These are phyloP conservation scores for Backusella sp. DNA, from an alignment of 192 early-diverging fungal species.

Conservation along the genomic window DNA sequence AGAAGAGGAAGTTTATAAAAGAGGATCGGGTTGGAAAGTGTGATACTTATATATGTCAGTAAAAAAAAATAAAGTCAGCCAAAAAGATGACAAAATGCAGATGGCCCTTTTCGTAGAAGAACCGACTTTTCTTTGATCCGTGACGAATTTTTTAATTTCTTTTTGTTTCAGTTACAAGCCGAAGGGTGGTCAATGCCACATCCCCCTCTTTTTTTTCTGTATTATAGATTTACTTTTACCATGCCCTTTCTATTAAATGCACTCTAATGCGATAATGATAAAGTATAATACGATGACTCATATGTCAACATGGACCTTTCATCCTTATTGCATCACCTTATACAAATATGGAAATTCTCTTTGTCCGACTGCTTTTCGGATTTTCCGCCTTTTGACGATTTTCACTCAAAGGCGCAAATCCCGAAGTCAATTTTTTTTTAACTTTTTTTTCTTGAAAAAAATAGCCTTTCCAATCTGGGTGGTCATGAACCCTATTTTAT, in stretches of 20 bases:
- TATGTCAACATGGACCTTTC: not conserved
- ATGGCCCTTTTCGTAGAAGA: not conserved
- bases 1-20: not conserved
- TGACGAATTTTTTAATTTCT: not conserved
- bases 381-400: not conserved
- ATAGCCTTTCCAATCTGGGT: not conserved
- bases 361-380: not conserved
- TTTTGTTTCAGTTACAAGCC: not conserved
- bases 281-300: not conserved
- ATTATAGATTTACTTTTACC: no score
- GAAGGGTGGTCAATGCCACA: not conserved
- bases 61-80: not conserved
- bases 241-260: not conserved
- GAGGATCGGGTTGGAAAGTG: not conserved
- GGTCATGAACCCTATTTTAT: no score
- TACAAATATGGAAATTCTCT: not conserved
- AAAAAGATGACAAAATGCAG: not conserved
- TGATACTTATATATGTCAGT: not conserved
- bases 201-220: no score
- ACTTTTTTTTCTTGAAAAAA: not conserved
- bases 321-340: not conserved
- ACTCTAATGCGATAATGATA: not conserved
- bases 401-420: not conserved
- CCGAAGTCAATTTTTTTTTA: not conserved
- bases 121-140: not conserved